Base-by-base conservation (phyloP, 2,329 filamentous ascomycete species). In the Talaromyces marneffei region DNA sequence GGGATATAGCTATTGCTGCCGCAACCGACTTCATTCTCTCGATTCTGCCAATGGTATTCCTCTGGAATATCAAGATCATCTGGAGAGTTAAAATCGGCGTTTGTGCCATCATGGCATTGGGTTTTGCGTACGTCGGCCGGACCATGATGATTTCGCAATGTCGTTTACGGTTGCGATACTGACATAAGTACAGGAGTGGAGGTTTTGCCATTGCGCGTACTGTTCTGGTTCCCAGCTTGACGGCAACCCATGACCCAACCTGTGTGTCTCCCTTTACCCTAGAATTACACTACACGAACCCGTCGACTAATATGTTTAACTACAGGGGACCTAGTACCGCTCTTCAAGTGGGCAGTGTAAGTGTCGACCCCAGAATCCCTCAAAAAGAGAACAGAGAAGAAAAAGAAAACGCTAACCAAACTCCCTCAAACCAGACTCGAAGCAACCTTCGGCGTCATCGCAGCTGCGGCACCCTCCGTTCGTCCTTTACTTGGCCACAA, bases 11-110 rank as follows among this genome's bases (percentile, higher is more conserved):
- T 10, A 59, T 62, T 39, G 60, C 60, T 23, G 60, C 60, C 4
- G 55, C 60, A 14, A 62, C 60, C 27, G 60, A 62, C 25, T 42
- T 62, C 16, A 53, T 18, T 12, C 54, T 62, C 4, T 62, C 60
- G 10, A 40, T 53, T 31, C 42, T 62, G 20, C 60, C 60, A 16
- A 58, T 52, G 12, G 27, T 58, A 1, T 62, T 59, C 20, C 60
- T 62, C 20, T 62, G 60, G 60, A 50, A 58, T 59, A 58, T 62
- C 20, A 57, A 53, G 44, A 62, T 62, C 3, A 57, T 39, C 5
- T 39, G 29, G 29, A 46, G 54, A 40, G 42, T 58, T 20, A 62
- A 62, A 42, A 27, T 62, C 8, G 60, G 60, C 4, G 54, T 58
- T 14, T 62, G 60, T n/a, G 54, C 35, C 27, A 59, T 62, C 10